These are phyloP conservation scores for Solanum ossicruentum DNA, from an alignment of 257 asterid species.

Conservation along the genomic window DNA sequence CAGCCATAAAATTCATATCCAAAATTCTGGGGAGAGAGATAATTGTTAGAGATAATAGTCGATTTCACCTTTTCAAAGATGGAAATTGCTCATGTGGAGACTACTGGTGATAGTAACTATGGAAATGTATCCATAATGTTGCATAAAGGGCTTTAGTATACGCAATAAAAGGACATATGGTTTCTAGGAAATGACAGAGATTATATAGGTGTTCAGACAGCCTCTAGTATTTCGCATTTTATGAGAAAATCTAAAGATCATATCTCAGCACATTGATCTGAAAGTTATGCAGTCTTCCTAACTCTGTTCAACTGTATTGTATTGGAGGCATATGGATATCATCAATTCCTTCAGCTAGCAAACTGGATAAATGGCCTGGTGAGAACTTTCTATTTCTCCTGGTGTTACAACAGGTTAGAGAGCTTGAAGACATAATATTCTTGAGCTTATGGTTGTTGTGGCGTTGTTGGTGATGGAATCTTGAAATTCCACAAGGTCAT, in stretches of 20 bases:
- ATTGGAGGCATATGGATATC: neutral
- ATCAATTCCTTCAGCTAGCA: neutral
- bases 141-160: neutral
- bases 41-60: slow-evolving; percentile 37
- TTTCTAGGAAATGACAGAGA: neutral
- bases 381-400: neutral
- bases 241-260: neutral
- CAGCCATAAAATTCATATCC: slow-evolving; percentile 46
- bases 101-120: slow-evolving; percentile 35
- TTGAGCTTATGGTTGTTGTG: neutral
- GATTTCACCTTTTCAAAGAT: slow-evolving; percentile 52
- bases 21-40: slow-evolving; percentile 40
- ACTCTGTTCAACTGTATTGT: neutral
- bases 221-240: neutral
- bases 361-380: neutral
- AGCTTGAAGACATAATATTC: neutral
- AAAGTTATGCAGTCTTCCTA: neutral
- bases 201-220: neutral
- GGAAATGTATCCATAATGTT: neutral
- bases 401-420: neutral
- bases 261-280: neutral
- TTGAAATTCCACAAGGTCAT: neutral
- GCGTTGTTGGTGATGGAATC: neutral
- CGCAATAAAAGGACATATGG: neutral
- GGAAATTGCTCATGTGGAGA: slow-evolving; percentile 60